Evolutionary conservation across 2,329 filamentous ascomycete genomes (phyloP), one percentile per base, ranked within the genome.

Genomic region (Gyromitra esculenta): DNA sequence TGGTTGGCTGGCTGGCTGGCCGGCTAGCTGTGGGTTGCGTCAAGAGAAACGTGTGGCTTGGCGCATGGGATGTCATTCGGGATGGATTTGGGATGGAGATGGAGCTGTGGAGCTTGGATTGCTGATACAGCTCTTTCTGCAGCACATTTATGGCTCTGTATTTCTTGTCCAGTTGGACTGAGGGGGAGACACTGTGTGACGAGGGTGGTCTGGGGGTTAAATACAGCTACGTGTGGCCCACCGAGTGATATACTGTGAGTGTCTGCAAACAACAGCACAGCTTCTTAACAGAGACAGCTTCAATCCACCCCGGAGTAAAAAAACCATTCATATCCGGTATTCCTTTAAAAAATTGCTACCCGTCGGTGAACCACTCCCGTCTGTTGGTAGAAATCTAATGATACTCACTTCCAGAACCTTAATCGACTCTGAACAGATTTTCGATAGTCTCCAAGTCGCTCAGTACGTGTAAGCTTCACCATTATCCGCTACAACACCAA

Each of bases 21-120:
- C n/a, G 65, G 25, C 2, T 31, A 2, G 25, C 25, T 31, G 25
- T 31, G 25, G 25, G 72, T 74, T 69, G 48, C 56, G 41, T 45
- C 50, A n/a, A 9, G 59, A 45, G 72, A 75, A 75, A 75, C 65
- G 59, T 43, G 66, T 71, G 67, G 9, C 72, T 75, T 75, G 72
- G 72, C 72, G 52, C 45, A 67, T 39, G 45, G 25, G 52, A 11
- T 69, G 35, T 64, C 50, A 59, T 25, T 70, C 48, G 37, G 43
- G 21, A 25, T 35, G 13, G 18, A 6, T 6, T 43, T 25, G 35
- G 18, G 25, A 56, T 56, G 18, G 25, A 31, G 25, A 56, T 56
- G 21, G 18, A 8, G 13, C 25, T 56, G 18, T 56, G 25, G 25
- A 31, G 25, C 2, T 31, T 31, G 25, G 2, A 31, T 31, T 31